These are phyloP conservation scores for Antrodiella citrinella DNA, from an alignment of 768 basidiomycete genomes.

Conservation along the genomic window DNA sequence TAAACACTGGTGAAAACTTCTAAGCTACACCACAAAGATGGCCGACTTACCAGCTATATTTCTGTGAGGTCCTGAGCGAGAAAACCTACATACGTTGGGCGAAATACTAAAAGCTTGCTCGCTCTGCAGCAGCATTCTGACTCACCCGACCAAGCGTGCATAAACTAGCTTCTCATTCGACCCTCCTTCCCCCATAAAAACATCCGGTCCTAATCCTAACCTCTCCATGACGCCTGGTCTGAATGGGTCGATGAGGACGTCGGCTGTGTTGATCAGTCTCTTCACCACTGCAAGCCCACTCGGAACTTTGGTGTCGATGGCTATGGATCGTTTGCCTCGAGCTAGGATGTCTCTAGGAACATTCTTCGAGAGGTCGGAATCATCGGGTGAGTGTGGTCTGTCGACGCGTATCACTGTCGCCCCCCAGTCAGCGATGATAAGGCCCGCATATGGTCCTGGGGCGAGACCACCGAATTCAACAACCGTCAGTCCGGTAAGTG, in stretches of 20 bases:
- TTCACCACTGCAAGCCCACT: slow-evolving; percentile 49
- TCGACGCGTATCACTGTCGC: slow-evolving; percentile 74
- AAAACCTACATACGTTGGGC: background rate
- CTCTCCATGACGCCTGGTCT: slow-evolving; percentile 77
- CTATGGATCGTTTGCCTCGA: slow-evolving; percentile 70
- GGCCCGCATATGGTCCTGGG: slow-evolving; percentile 73
- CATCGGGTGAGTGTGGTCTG: slow-evolving; percentile 30
- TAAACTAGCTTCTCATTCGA: slow-evolving; percentile 60
- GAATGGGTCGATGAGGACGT: slow-evolving; percentile 79
- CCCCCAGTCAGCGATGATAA: slow-evolving; percentile 73
- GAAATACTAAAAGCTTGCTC: background rate
- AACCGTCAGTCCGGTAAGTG: background rate
- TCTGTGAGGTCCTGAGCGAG: slow-evolving; percentile 48
- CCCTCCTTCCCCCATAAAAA: slow-evolving; percentile 50
- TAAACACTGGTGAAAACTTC: background rate
- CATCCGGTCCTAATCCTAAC: slow-evolving; percentile 66
- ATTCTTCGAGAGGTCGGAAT: background rate
- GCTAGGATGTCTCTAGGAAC: slow-evolving; percentile 40
- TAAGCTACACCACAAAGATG: background rate
- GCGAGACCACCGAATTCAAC: slow-evolving; percentile 73
- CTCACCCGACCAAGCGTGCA: slow-evolving; percentile 70
- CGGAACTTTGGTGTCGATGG: slow-evolving; percentile 53
- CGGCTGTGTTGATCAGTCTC: slow-evolving; percentile 56
- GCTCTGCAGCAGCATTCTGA: background rate
- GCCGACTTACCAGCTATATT: slow-evolving; percentile 61